phyloP scores from a whole-genome alignment of 169 alveolate species.

The Eimeria maxima region DNA sequence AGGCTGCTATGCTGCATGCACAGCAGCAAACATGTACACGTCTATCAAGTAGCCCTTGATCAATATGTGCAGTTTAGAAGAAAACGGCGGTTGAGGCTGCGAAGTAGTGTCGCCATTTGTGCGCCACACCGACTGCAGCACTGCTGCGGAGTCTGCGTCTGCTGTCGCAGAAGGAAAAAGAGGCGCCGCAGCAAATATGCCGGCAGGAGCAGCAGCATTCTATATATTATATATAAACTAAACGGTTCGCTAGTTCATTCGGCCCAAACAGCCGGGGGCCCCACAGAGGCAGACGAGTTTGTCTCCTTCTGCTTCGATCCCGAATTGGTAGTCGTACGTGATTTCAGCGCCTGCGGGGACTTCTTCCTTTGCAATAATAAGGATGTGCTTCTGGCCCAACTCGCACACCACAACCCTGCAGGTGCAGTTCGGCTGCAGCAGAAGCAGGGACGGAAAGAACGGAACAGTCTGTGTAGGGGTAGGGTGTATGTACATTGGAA shows the following conservation, averaged over 20 bases:
- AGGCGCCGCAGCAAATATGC: neutral
- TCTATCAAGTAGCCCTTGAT: too few species aligned
- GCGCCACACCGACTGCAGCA: neutral
- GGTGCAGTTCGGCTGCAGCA: constrained; percentile 34
- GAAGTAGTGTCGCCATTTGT: too few species aligned
- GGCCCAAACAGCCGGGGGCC: constrained; percentile 94
- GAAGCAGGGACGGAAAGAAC: too few species aligned
- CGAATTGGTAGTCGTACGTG: constrained; percentile 97
- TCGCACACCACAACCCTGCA: constrained; percentile 93
- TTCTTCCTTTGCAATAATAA: constrained; percentile 96
- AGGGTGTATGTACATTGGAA: constrained; percentile 91
- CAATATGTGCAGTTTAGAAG: too few species aligned
- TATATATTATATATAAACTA: too few species aligned
- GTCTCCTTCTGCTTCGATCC: constrained; percentile 93
- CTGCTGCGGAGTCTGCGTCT: neutral
- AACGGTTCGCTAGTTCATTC: constrained; percentile 90
- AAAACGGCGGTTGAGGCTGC: too few species aligned
- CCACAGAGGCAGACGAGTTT: constrained; percentile 94
- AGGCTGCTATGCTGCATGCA: neutral
- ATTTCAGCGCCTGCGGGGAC: constrained; percentile 97
- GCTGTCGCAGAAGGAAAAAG: too few species aligned
- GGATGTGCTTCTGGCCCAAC: constrained; percentile 96
- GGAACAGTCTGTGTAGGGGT: neutral
- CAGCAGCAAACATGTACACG: neutral
- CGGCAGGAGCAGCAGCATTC: neutral